Conservation (phyloP, 169 alveolate genomes). For the Plasmodium vivax region DNA sequence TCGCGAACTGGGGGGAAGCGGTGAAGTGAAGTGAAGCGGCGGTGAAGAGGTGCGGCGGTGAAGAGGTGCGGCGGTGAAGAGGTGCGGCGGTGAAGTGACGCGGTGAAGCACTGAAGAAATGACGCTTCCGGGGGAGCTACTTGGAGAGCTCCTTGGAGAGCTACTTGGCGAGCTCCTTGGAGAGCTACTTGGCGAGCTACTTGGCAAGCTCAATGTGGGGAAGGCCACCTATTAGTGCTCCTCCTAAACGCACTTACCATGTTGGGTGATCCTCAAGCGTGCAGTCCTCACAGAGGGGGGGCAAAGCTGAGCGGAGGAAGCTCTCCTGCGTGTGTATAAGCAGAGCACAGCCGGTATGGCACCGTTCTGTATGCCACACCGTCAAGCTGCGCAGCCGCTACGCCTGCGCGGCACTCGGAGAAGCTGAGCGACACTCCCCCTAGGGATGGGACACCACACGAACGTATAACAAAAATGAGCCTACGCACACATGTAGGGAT, state of each 20-base stretch:
- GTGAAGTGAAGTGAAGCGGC: neutral
- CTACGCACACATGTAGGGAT: neutral
- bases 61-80: too few species aligned
- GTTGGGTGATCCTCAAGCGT: neutral
- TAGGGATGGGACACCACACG: neutral
- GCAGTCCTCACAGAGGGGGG: neutral
- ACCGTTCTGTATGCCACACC: neutral
- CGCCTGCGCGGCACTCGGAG: neutral
- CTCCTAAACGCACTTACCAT: neutral
- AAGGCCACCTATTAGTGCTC: neutral
- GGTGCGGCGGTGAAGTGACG: too few species aligned
- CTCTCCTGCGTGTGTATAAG: neutral
- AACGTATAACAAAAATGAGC: neutral
- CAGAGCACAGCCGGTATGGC: neutral
- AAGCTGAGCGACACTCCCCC: neutral
- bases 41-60: neutral
- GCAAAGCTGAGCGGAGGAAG: neutral
- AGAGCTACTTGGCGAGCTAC: too few species aligned
- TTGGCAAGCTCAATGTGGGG: neutral
- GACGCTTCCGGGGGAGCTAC: neutral
- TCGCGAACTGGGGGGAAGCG: slow-evolving; percentile 30
- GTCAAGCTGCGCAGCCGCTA: neutral
- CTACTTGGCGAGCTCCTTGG: too few species aligned
- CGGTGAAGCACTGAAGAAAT: neutral
- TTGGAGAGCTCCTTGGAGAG: too few species aligned